These are phyloP conservation scores for Populus euphratica DNA, from an alignment of 345 rosid species.

Conservation along the genomic window DNA sequence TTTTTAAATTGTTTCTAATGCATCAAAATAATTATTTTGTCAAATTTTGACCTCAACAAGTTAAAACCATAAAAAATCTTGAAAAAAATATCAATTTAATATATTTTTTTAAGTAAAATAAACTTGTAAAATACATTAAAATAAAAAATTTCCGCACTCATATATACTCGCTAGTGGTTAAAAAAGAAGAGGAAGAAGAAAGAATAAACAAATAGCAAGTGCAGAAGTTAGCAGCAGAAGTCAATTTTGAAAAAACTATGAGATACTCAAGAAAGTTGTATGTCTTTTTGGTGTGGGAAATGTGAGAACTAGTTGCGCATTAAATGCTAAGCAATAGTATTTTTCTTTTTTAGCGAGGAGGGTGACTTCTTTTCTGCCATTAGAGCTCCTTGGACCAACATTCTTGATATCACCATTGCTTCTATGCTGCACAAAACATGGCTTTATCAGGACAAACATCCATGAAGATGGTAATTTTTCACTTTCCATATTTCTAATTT, in stretches of 20 bases:
- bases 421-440: not conserved
- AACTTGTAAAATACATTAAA: no score
- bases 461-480: slow-evolving; percentile 8
- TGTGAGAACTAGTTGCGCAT: not conserved
- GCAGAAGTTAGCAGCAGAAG: not conserved
- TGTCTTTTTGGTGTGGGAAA: not conserved
- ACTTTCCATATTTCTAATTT: slow-evolving; percentile 12
- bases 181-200: no score
- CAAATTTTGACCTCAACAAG: no score
- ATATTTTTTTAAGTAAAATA: no score
- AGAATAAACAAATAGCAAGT: not conserved
- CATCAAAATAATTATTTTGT: no score
- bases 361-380: not conserved
- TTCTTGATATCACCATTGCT: slow-evolving; percentile 29
- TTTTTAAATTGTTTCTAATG: no score
- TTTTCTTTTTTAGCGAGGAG: no score
- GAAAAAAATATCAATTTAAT: no score
- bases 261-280: not conserved
- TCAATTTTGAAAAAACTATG: not conserved
- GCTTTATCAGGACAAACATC: slow-evolving; percentile 11
- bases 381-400: slow-evolving; percentile 28
- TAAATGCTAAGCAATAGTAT: not conserved
- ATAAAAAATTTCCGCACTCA: no score
- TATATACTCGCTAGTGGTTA: no score
- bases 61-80: no score